phyloP scores from a whole-genome alignment of 306 rosid genomes.

The Spatholobus suberectus region DNA sequence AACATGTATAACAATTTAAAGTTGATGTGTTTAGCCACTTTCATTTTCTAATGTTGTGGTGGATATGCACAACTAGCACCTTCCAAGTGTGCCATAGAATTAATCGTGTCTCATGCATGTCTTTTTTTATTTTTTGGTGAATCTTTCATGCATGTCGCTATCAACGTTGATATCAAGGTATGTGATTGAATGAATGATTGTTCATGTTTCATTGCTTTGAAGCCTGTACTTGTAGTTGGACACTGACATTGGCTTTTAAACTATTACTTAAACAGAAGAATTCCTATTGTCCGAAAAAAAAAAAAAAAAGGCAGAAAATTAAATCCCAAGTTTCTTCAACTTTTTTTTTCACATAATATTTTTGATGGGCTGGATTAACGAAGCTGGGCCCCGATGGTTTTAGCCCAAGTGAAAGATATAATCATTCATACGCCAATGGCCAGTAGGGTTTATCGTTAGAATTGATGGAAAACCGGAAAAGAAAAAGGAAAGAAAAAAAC shows the following conservation, averaged over 20 bases:
- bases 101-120: background rate
- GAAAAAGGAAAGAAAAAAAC: background rate
- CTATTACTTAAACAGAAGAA: background rate
- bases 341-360: background rate
- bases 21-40: background rate
- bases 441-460: background rate
- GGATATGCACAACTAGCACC: slow-evolving; percentile 23
- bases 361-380: background rate
- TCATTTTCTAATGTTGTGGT: slow-evolving; percentile 30
- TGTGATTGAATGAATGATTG: background rate
- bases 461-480: background rate
- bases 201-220: slow-evolving; percentile 18
- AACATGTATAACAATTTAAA: background rate
- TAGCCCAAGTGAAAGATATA: slow-evolving; percentile 5
- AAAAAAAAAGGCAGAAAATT: background rate
- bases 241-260: background rate
- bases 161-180: background rate
- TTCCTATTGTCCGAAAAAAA: background rate
- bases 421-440: background rate
- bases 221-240: background rate
- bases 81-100: background rate
- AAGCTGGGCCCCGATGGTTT: background rate
- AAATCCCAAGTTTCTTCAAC: no score
- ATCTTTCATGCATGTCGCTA: no score
- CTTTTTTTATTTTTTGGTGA: no score